These are phyloP conservation scores for Colletotrichum caudatum DNA, from an alignment of 2,329 filamentous ascomycete genomes.

Conservation along the genomic window DNA sequence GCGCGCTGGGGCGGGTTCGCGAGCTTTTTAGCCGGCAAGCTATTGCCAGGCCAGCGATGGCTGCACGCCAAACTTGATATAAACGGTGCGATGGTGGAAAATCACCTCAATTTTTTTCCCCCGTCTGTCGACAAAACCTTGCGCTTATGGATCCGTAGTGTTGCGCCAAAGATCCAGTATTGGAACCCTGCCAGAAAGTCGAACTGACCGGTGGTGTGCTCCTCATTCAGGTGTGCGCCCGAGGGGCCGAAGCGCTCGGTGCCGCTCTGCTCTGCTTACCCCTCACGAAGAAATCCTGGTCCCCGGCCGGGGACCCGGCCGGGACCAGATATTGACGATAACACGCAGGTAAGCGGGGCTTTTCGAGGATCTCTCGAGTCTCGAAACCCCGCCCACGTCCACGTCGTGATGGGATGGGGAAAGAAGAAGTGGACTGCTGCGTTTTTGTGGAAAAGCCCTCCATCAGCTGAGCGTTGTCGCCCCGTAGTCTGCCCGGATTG, in stretches of 20 bases:
- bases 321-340: constrained; percentile 3
- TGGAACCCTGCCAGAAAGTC: constrained; percentile 13
- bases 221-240: neutral
- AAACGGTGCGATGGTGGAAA: constrained; percentile 7
- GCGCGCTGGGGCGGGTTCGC: neutral
- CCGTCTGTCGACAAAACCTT: neutral
- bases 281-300: constrained; percentile 22
- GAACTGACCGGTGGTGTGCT: neutral
- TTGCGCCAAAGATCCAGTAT: neutral
- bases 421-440: no score
- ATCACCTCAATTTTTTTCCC: neutral
- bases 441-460: neutral
- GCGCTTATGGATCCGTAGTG: neutral
- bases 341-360: constrained; percentile 17
- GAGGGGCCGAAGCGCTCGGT: no score
- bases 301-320: neutral
- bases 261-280: constrained; percentile 6
- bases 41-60: neutral
- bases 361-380: neutral
- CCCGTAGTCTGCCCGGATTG: neutral
- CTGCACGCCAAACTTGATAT: neutral
- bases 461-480: constrained; percentile 15
- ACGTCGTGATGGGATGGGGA: constrained; percentile 17
- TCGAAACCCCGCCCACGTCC: constrained; percentile 17
- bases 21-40: neutral